Evolutionary conservation across 108 stramenopile species (phyloP), one percentile per base, ranked within the genome.

Genomic region (Nitzschia sp.): DNA sequence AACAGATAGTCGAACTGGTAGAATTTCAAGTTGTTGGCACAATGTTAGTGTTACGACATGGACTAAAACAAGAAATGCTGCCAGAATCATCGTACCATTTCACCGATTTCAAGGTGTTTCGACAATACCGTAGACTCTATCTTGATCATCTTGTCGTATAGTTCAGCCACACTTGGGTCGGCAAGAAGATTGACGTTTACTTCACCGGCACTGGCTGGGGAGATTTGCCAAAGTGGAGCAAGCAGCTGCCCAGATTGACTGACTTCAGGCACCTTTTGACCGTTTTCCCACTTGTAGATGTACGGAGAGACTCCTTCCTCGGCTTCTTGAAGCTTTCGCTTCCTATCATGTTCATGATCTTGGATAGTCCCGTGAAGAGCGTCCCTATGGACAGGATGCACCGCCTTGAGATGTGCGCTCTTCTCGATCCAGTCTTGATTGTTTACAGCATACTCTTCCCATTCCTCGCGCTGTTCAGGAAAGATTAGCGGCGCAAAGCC

Each of bases 141-240:
- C 30, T 66, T 46, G 13, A 32, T 2, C 36, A 58, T 46, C 5
- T 32, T 45, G 9, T 5, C 2, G 45, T 69, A 69, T 9, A 69
- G 19, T 17, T 56, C 35, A 2, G 44, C 45, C 28, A 72, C 23
- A 1, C 38, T 34, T 8, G 34, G 30, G 31, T 74, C 63, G 30
- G 73, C 66, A 27, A 66, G 21, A n/a, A 66, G 22, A 50, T 74
- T 63, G 1, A 53, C 32, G 34, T 74, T 74, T 16, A 74, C 54
- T 6, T 2, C 29, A 45, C 23, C 21, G n/a, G 25, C 47, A 17
- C 63, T 34, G 5, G 25, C 33, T 17, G 75, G 75, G 25, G 67
- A 60, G 15, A 22, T 47, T 27, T 76, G 75, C 75, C 75, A 76
- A 9, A 68, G 22, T 8, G 75, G 75, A 22, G 66, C 46, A 32